A percentile compares a stretch with the other conserved stretches of the same genome.
phyloP scores from a whole-genome alignment of 2,329 filamentous ascomycete genomes.

The Penicillium sp. region DNA sequence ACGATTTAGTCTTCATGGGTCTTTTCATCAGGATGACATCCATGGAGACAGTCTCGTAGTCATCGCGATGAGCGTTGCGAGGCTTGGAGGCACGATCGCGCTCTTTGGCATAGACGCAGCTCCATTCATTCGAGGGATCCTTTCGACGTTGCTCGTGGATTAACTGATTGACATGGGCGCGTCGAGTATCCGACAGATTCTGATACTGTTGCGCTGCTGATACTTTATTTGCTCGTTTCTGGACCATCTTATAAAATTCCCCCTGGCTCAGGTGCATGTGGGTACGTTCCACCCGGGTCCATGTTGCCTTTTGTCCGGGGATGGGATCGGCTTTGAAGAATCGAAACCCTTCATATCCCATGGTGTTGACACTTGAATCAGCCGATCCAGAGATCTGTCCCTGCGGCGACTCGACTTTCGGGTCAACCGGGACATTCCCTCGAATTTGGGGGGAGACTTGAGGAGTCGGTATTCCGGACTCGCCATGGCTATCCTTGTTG shows the following conservation, averaged over 20 bases:
- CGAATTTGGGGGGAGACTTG: background rate
- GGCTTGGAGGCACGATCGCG: constrained; percentile 32
- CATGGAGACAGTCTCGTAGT: constrained; percentile 39
- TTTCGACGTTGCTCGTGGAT: constrained; percentile 36
- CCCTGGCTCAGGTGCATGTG: constrained; percentile 37
- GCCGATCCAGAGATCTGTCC: background rate
- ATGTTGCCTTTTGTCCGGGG: constrained; percentile 35
- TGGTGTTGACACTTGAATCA: constrained; percentile 15
- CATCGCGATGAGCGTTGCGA: constrained; percentile 29
- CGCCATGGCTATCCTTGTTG: background rate
- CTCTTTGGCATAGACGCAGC: constrained; percentile 42
- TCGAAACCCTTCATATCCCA: constrained; percentile 40
- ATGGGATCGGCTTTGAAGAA: constrained; percentile 37
- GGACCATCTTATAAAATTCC: constrained; percentile 35
- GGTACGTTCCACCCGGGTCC: constrained; percentile 34
- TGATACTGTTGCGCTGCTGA: constrained; percentile 35
- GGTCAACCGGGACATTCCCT: background rate
- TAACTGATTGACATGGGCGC: constrained; percentile 40
- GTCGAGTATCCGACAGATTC: constrained; percentile 31
- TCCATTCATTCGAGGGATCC: constrained; percentile 41
- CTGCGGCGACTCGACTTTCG: background rate
- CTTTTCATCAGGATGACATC: constrained; percentile 40
- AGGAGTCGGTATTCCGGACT: background rate
- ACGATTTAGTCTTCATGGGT: constrained; percentile 22
- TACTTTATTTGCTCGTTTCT: constrained; percentile 33